Conservation (phyloP, 176 grass and related monocot species). For the Chrysopogon serrulatus region DNA sequence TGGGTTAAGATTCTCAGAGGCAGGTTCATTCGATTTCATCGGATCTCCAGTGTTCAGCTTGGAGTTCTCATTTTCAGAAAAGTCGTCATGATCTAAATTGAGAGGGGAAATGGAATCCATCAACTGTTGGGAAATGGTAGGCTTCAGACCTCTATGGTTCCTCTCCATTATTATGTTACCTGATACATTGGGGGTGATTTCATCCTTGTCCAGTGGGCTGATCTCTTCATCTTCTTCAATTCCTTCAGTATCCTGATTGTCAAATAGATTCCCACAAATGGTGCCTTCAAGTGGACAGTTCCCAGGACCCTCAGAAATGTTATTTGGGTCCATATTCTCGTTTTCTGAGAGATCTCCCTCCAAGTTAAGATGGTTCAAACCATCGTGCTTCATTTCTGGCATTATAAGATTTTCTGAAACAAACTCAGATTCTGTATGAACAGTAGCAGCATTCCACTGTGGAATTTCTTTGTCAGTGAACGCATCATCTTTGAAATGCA, state of each 20-base stretch:
- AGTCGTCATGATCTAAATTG: slow-evolving; percentile 26
- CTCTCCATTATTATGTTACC: slow-evolving; percentile 33
- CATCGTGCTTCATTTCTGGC: slow-evolving; percentile 8
- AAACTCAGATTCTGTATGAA: neutral
- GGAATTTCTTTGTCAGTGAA: neutral
- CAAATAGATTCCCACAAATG: slow-evolving; percentile 31
- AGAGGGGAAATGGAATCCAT: slow-evolving; percentile 46
- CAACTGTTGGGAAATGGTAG: slow-evolving; percentile 41
- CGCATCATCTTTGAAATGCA: slow-evolving; percentile 3
- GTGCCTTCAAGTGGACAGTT: slow-evolving; percentile 15
- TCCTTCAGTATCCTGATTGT: slow-evolving; percentile 35
- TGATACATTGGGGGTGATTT: slow-evolving; percentile 39
- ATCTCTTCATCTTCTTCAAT: slow-evolving; percentile 39
- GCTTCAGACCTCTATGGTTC: slow-evolving; percentile 23
- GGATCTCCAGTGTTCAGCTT: slow-evolving; percentile 10
- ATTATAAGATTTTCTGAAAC: slow-evolving; percentile 21
- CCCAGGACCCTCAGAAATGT: neutral
- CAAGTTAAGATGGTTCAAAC: slow-evolving; percentile 10
- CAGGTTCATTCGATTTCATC: slow-evolving; percentile 15
- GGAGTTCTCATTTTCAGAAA: slow-evolving; percentile 37
- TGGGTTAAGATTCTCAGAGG: neutral
- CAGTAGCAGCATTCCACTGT: neutral
- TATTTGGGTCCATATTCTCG: slow-evolving; percentile 15
- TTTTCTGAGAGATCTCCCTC: slow-evolving; percentile 32
- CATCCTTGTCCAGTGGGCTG: slow-evolving; percentile 51